Evolutionary conservation across 352 stramenopile genomes (phyloP), one percentile per base, ranked within the genome.

Genomic region (Phytopythium cucurbitacearum): DNA sequence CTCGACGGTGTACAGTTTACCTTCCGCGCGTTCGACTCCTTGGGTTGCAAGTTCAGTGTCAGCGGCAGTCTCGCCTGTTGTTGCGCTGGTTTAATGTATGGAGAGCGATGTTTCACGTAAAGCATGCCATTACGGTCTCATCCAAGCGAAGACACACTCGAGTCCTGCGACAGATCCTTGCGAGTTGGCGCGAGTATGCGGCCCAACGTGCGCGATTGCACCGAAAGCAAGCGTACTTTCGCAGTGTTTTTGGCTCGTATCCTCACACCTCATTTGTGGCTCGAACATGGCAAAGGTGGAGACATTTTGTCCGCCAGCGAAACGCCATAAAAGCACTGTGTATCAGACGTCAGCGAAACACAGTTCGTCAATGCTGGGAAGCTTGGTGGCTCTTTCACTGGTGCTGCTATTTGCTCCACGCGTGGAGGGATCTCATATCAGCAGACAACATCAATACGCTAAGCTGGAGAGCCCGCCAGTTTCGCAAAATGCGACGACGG

Each of bases 211-310:
- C 57, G n/a, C 61, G 45, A 21, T 42, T 69, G 8, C 56, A 55
- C 36, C 59, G 51, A 41, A 84, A 83, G 36, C 46, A 80, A 3
- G 12, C 10, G 1, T 67, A 80, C 40, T 86, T 78, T 21, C 57
- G 52, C 4, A 61, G 66, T 39, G 47, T 81, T 0, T 73, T 67
- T 41, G 73, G 73, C 7, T 48, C 43, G 6, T 60, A 80, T 42
- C 57, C 73, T 28, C 38, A 41, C 2, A 70, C 59, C 6, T 82
- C 65, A 1, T 48, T 59, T 3, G 34, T 80, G 1, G 46, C 16
- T 0, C 53, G 66, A 53, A 3, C 39, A 5, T 86, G 71, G 70
- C 0, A 5, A 8, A 49, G 48, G 7, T 89, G 78, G 78, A 64
- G 58, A 4, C 7, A 21, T 1, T 57, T 32, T 32, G 52, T 52